Percentiles rank a stretch among this genome's conserved stretches.
Evolutionary conservation across 2,329 filamentous ascomycete genomes (phyloP).

Genomic region (Exophiala alcalophila): DNA sequence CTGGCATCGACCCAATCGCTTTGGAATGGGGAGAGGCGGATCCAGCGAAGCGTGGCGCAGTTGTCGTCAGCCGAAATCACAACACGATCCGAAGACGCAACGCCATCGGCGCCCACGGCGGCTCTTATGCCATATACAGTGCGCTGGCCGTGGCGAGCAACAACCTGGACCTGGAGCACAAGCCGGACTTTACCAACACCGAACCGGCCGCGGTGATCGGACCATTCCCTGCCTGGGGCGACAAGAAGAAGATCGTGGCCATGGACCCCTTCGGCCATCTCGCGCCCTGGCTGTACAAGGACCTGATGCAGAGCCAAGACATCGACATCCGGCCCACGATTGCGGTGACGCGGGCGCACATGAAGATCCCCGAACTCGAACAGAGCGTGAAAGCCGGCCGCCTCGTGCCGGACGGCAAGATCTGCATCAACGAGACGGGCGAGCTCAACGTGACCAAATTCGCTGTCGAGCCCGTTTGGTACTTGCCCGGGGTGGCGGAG

Average conservation of each 20-base stretch:
- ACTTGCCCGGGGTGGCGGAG: constrained; percentile 81
- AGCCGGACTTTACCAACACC: constrained; percentile 75
- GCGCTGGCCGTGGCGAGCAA: constrained; percentile 89
- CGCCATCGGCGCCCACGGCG: constrained; percentile 71
- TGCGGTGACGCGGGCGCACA: constrained; percentile 86
- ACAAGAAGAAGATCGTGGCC: constrained; percentile 90
- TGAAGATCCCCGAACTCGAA: constrained; percentile 94
- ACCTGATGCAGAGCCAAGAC: constrained; percentile 72
- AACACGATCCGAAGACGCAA: constrained; percentile 78
- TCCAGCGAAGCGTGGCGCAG: constrained; percentile 72
- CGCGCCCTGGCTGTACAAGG: constrained; percentile 76
- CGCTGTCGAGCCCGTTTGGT: constrained; percentile 92
- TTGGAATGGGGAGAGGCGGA: constrained; percentile 85
- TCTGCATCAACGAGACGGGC: constrained; percentile 79
- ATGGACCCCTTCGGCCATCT: constrained; percentile 96
- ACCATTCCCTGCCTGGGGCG: constrained; percentile 84
- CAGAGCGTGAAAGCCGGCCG: constrained; percentile 79
- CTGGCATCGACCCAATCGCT: constrained; percentile 84
- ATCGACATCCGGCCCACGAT: constrained; percentile 88
- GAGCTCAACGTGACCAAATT: constrained; percentile 95
- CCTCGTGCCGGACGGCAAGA: constrained; percentile 77
- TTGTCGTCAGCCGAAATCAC: constrained; percentile 75
- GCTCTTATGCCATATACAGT: constrained; percentile 94
- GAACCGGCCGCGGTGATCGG: constrained; percentile 88
- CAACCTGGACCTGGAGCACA: constrained; percentile 79